These are phyloP conservation scores for Crithidia acanthocephali DNA, from an alignment of 208 protist genomes.

Conservation along the genomic window DNA sequence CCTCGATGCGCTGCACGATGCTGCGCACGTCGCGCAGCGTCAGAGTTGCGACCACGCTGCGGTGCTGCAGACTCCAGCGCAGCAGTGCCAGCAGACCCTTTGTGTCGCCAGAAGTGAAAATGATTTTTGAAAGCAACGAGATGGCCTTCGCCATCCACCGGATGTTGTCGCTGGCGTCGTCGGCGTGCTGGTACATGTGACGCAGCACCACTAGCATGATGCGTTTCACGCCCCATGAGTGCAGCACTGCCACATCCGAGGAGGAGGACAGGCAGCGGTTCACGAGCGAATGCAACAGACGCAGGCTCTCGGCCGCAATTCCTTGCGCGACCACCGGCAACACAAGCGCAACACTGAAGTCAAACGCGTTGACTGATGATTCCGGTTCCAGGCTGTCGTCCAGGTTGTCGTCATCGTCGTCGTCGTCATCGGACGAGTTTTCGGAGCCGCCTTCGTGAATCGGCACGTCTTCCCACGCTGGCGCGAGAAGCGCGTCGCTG, in stretches of 20 bases:
- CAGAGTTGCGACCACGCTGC: slow-evolving; percentile 23
- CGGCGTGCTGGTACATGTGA: slow-evolving; percentile 45
- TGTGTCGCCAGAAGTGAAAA: slow-evolving; percentile 53
- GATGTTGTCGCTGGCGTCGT: slow-evolving; percentile 12
- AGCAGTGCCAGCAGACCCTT: slow-evolving; percentile 57
- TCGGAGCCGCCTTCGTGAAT: not conserved
- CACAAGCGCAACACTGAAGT: slow-evolving; percentile 69
- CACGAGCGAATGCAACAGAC: slow-evolving; percentile 61
- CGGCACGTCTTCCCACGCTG: slow-evolving; percentile 27
- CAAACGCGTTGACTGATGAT: slow-evolving; percentile 50
- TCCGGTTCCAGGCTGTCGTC: slow-evolving; percentile 24
- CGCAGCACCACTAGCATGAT: slow-evolving; percentile 58
- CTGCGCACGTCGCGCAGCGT: slow-evolving; percentile 29
- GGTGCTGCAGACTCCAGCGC: slow-evolving; percentile 56
- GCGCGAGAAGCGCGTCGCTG: slow-evolving; percentile 24
- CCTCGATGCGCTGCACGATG: slow-evolving; percentile 53
- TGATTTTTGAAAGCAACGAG: slow-evolving; percentile 69
- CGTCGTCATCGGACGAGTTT: slow-evolving; percentile 5
- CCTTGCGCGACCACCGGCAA: slow-evolving; percentile 35
- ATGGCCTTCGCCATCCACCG: slow-evolving; percentile 52
- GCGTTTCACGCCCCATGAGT: slow-evolving; percentile 70
- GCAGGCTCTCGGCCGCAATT: slow-evolving; percentile 45
- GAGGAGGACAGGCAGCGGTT: slow-evolving; percentile 53
- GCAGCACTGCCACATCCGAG: slow-evolving; percentile 37
- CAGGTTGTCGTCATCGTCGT: slow-evolving; percentile 15